These are phyloP conservation scores for Ceratocystis eucalypticola DNA, from an alignment of 2,329 filamentous ascomycete genomes.

Conservation along the genomic window DNA sequence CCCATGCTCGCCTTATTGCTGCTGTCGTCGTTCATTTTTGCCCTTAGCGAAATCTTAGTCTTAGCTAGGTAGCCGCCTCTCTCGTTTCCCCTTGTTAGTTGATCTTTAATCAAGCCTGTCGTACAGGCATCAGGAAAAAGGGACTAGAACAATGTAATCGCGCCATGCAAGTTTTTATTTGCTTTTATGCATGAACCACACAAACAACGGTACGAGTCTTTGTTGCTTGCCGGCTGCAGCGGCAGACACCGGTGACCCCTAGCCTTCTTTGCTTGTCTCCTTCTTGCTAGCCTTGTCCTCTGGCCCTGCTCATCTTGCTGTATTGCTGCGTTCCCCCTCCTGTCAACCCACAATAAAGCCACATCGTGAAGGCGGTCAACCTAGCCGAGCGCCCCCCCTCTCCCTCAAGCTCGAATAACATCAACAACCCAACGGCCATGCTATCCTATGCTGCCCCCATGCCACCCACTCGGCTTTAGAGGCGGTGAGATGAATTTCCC, in stretches of 20 bases:
- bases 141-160: background rate
- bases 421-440: background rate
- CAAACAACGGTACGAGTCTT: background rate
- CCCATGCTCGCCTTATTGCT: background rate
- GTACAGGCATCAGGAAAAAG: background rate
- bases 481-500: background rate
- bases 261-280: background rate
- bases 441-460: background rate
- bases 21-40: background rate
- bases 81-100: background rate
- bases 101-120: background rate
- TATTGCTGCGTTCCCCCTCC: background rate
- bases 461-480: background rate
- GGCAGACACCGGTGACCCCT: no score
- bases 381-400: background rate
- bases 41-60: background rate
- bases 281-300: background rate
- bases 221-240: background rate
- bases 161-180: background rate
- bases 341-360: background rate
- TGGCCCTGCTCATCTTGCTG: background rate
- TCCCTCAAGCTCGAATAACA: no score
- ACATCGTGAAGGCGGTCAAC: background rate
- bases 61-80: no score
- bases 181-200: background rate